Evolutionary conservation across 495 filamentous ascomycete species (phyloP), one percentile per base, ranked within the genome.

Genomic region (Aspergillus cristatus): DNA sequence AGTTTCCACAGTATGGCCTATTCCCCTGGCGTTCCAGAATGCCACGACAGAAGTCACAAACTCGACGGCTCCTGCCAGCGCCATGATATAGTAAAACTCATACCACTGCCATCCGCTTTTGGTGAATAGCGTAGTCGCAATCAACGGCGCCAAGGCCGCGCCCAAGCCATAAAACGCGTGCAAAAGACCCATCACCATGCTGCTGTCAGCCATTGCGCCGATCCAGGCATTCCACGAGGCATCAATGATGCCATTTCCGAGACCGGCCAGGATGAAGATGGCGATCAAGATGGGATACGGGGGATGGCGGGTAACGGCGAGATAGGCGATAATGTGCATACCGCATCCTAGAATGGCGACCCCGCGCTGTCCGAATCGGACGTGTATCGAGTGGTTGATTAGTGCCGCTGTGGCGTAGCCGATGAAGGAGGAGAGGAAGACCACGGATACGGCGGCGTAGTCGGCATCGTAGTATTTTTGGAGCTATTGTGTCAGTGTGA

Each of bases 311-410:
- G 58, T 42, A 47, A 70, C 67, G 50, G 76, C 54, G 16, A 70
- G 51, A 43, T 72, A 76, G 7, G 79, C 67, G 3, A 80, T 45
- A 4, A 86, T 39, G 31, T 81, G 76, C 52, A 66, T 77, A 3
- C 57, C 29, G 1, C 81, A 79, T 1, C 58, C 75, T 10, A 86
- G 52, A 37, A 81, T 37, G 28, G 82, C 82, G 8, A 88, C 70
- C 14, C 84, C 84, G 1, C 75, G 74, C 40, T 86, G 82, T 8
- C 84, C 84, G 35, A 76, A 63, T 32, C 60, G 58, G 42, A 72
- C 51, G 46, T 77, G 74, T 31, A 76, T 55, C 1, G 48, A 37
- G 48, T 72, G 73, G 46, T 72, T 72, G 26, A 69, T 47, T 4
- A 72, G 43, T 8, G 74, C 70, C 3, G 71, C 62, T 5, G 53